A percentile compares a stretch with the other conserved stretches of the same genome.
Evolutionary conservation across 2,329 filamentous ascomycete species (phyloP).

Genomic region (Beauveria sp.): DNA sequence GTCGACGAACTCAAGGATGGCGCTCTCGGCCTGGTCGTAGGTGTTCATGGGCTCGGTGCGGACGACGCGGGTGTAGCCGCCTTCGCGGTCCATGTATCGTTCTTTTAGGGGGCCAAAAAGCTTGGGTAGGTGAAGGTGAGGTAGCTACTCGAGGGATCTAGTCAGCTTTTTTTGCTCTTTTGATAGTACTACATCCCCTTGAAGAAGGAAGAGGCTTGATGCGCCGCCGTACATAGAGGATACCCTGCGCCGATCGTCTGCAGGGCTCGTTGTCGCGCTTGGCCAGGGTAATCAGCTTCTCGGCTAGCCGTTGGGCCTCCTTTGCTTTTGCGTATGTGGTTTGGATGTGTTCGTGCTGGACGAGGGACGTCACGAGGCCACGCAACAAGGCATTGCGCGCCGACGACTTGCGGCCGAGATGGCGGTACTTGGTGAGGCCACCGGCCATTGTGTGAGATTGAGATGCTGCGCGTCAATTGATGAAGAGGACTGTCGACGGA

Average conservation of each 20-base stretch:
- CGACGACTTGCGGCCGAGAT: constrained; percentile 75
- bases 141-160: constrained; percentile 37
- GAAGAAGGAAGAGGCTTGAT: background rate
- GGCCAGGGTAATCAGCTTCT: constrained; percentile 88
- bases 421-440: constrained; percentile 78
- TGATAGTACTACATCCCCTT: background rate
- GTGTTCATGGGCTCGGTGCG: constrained; percentile 82
- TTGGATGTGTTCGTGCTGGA: constrained; percentile 86
- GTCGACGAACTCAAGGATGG: constrained; percentile 92
- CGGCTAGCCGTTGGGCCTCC: constrained; percentile 86
- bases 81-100: constrained; percentile 71
- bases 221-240: constrained; percentile 67
- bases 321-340: constrained; percentile 97
- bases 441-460: constrained; percentile 61
- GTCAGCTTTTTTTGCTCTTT: background rate
- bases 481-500: background rate
- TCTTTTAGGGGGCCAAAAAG: constrained; percentile 76
- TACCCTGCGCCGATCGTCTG: constrained; percentile 64
- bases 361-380: constrained; percentile 90
- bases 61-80: constrained; percentile 91
- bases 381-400: constrained; percentile 89
- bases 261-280: constrained; percentile 88
- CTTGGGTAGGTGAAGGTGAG: constrained; percentile 67
- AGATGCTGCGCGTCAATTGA: background rate
- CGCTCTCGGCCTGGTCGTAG: constrained; percentile 77